Base-by-base conservation (phyloP, 306 rosid species). In the Malus orientalis region DNA sequence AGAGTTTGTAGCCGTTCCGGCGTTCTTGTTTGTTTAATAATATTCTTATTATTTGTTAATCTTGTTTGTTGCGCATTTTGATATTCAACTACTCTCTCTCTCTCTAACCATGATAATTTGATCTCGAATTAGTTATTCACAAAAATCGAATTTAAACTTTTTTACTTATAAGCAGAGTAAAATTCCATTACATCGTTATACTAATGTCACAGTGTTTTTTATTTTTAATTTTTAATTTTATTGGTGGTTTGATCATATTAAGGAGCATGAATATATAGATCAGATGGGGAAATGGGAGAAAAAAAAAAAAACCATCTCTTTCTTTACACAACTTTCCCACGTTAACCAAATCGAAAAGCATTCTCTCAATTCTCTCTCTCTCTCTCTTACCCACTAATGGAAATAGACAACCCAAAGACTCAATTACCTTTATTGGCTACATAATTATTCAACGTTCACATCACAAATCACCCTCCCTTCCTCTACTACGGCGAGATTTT, bases 301-400 rank as follows among this genome's bases (percentile, higher is more conserved):
- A 82, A 72, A 71, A 71, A 86, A 78, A 81, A 73, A 70, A 90
- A 86, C 73, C 88, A 75, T 89, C 96, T 85, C 89, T 91, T 91
- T 92, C 76, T 82, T 79, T 86, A 80, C 86, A 80, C 89, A 76
- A 83, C 88, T 91, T 92, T 92, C 93, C 97, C 90, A 91, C 97
- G 93, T 96, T 96, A 91, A 91, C 89, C 81, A 96, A 89, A 96
- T 92, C 98, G 97, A 96, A 96, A 93, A 92, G 86, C 69, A 86
- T 82, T 82, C 8, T 49, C 20, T 49, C 71, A 45, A 69, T 81
- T 71, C 73, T 80, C 75, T 76, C 55, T 29, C 12, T 61, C 81
- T 77, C 62, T 63, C 83, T 53, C 49, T 83, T 73, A 74, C 82
- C 91, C 91, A 71, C 71, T 78, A 86, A 88, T 85, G 86, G 92